These are phyloP conservation scores for Mycena albidolilacea DNA, from an alignment of 768 basidiomycete genomes.

Conservation along the genomic window DNA sequence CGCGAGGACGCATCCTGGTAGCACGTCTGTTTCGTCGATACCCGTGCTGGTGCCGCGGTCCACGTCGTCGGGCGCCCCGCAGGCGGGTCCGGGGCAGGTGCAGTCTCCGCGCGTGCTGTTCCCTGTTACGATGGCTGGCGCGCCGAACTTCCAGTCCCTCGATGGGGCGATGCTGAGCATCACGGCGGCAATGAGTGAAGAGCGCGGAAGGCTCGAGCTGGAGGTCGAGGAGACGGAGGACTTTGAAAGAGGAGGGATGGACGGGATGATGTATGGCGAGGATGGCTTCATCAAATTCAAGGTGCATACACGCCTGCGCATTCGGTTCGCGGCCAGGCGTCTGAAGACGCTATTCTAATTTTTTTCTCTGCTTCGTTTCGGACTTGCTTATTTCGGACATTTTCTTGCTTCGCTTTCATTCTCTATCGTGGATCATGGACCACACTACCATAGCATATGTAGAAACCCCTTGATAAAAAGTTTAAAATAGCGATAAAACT, in stretches of 20 bases:
- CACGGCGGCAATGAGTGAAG: not conserved
- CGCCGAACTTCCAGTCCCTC: slow-evolving; percentile 33
- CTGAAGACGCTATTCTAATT: slow-evolving; percentile 20
- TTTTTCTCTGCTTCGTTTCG: not conserved
- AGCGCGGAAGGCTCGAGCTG: not conserved
- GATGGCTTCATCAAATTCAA: not conserved
- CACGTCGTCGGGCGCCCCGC: slow-evolving; percentile 27
- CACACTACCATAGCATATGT: too few relatives aligned
- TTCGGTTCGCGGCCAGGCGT: slow-evolving; percentile 15
- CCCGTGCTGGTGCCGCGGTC: slow-evolving; percentile 21
- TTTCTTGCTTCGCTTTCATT: not conserved
- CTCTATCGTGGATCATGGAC: not conserved
- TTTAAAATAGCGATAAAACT: too few relatives aligned
- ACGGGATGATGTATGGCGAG: not conserved
- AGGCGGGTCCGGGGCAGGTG: slow-evolving; percentile 31
- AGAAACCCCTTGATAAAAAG: too few relatives aligned
- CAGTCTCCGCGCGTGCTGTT: slow-evolving; percentile 33
- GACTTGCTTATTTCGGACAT: not conserved
- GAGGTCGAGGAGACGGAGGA: not conserved
- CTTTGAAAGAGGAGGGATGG: not conserved
- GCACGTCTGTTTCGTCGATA: not conserved
- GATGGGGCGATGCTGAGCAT: slow-evolving; percentile 25
- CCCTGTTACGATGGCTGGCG: slow-evolving; percentile 29
- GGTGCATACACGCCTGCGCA: not conserved
- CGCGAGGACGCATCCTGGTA: not conserved